These are phyloP conservation scores for Candida glaebosa DNA, from an alignment of 805 yeast genomes.

Conservation along the genomic window DNA sequence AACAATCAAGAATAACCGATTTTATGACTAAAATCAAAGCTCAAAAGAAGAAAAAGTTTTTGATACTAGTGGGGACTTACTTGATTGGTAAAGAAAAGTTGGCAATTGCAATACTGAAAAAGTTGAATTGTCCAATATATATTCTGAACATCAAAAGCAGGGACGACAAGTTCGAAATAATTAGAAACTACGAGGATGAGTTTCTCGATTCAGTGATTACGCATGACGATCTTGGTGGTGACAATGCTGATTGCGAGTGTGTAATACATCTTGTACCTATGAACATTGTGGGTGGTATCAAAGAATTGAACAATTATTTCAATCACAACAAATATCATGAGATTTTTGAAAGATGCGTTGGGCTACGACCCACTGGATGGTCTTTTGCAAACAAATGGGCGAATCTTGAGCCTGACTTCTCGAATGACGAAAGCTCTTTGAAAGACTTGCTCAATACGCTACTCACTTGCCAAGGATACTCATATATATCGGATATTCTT, in stretches of 20 bases:
- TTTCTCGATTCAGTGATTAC: constrained; percentile 29
- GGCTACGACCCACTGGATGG: constrained; percentile 92
- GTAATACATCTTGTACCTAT: constrained; percentile 73
- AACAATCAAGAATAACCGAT: constrained; percentile 40
- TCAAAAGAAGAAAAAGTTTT: constrained; percentile 34
- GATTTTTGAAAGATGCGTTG: constrained; percentile 61
- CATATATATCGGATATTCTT: constrained; percentile 27
- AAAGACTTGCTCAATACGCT: constrained; percentile 14
- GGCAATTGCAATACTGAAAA: constrained; percentile 62
- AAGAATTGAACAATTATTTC: constrained; percentile 48
- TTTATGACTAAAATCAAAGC: constrained; percentile 14
- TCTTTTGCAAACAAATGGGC: constrained; percentile 35
- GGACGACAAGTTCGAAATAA: constrained; percentile 36
- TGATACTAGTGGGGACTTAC: constrained; percentile 80
- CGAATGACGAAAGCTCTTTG: constrained; percentile 2
- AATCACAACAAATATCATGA: constrained; percentile 39
- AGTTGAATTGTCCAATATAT: constrained; percentile 50
- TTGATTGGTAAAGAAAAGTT: constrained; percentile 89
- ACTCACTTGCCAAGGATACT: constrained; percentile 16
- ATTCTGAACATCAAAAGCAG: constrained; percentile 48
- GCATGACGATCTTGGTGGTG: constrained; percentile 35
- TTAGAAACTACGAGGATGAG: constrained; percentile 45
- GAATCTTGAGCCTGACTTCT: constrained; percentile 2
- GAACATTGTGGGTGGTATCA: constrained; percentile 47
- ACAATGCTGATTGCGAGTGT: constrained; percentile 45